Evolutionary conservation across 2,329 filamentous ascomycete species (phyloP), one percentile per base, ranked within the genome.

Genomic region (Endocalyx cinctus): DNA sequence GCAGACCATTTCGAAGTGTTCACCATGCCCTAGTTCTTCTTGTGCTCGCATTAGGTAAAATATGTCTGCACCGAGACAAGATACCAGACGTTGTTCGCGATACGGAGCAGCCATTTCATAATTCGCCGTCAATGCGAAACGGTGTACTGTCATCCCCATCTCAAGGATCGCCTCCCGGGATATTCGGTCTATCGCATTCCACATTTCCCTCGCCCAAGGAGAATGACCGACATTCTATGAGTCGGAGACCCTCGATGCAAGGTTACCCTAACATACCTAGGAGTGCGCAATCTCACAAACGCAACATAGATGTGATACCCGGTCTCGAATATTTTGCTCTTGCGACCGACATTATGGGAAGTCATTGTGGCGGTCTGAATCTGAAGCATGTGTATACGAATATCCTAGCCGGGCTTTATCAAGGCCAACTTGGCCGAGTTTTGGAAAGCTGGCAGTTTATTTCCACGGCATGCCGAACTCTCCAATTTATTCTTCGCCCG

Each of bases 291-390:
- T 48, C 51, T 2, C 43, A 49, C 15, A 57, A 59, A 33, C 70
- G 74, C 47, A 95, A 94, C 52, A 71, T 92, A 31, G 88, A 97
- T 50, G 74, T 84, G 6, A 84, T 96, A 40, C 90, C 92, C 1
- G 92, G 92, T 0, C 66, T 97, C 37, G 84, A 88, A 18, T 96
- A 96, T 55, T 96, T 89, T 56, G 84, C 85, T 1, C 81, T 85
- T 41, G 90, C 88, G 3, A 83, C 83, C 1, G 84, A 92, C 41
- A 95, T 97, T 23, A 66, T 97, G 12, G 88, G 88, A 5, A 84
- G 84, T 38, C 79, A 92, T 31, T 72, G 80, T 22, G 89, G 85
- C 10, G 84, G 84, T 1, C 85, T 83, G 41, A 84, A 85, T 27
- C 69, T 97, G 38, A 81, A 84, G 44, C 84, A 92, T 52, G 86